Base-by-base conservation (phyloP, 2,329 filamentous ascomycete genomes). In the Colletotrichum brevisporum region DNA sequence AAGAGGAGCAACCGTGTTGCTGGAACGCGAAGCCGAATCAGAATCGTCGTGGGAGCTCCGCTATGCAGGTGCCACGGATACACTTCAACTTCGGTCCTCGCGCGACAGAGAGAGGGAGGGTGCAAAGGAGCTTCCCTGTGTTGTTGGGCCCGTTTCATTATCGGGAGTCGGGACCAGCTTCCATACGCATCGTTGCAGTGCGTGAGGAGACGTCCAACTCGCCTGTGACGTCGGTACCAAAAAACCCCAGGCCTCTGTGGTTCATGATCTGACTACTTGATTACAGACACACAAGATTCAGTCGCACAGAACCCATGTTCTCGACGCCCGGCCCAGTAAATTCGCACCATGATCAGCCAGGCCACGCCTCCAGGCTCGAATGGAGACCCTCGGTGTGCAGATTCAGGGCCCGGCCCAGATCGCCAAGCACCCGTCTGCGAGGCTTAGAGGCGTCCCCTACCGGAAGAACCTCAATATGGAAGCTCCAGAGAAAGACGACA, bases 181-280 rank as follows among this genome's bases (percentile, higher is more conserved):
- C 24, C 31, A 6, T 48, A 51, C 8, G 13, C 26, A 51, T 52
- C 18, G 41, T 56, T 57, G 36, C 54, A 60, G 48, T 31, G 18
- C 27, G 21, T 31, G 55, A 66, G 26, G 61, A 47, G 43, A 52
- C 31, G 18, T 16, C 31, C 24, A 10, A 36, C 26, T 43, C 36
- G 24, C 50, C 41, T 60, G 61, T 69, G 55, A 65, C 66, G 62
- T 66, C 66, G 55, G 55, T 60, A 55, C 43, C 55, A 50, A 60
- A 24, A n/a, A 54, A 59, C n/a, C 21, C 26, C 36, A 6, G 31
- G 51, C n/a, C 51, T 36, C 24, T 36, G 12, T 50, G 31, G 15
- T 54, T 21, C 43, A 55, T 63, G 45, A 63, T 63, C 64, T 57
- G 58, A 63, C 58, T 45, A 48, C 53, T 50, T 50, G 57, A 67